phyloP scores from a whole-genome alignment of 495 filamentous ascomycete species.

The Aspergillus ellipticus region DNA sequence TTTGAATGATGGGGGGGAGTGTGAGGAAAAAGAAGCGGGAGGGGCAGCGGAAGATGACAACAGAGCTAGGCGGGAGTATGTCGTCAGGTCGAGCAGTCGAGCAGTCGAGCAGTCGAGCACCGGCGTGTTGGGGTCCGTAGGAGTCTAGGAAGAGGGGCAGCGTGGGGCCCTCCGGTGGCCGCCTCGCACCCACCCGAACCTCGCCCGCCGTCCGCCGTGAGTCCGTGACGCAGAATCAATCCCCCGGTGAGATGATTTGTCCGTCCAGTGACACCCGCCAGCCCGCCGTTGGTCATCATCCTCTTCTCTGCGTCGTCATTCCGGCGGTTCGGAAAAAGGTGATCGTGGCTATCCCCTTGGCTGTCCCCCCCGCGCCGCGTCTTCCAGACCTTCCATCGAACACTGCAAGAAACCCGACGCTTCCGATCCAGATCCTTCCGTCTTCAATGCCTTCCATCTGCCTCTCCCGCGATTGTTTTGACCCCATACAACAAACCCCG shows the following conservation, averaged over 20 bases:
- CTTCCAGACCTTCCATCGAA: background rate
- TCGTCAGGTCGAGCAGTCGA: too few species aligned
- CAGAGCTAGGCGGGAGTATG: conserved; percentile 19
- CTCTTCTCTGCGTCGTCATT: conserved; percentile 14
- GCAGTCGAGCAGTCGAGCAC: too few species aligned
- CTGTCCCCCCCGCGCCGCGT: background rate
- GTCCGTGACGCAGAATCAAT: background rate
- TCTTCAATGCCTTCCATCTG: background rate
- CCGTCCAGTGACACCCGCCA: too few species aligned
- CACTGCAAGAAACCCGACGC: background rate
- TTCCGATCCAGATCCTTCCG: background rate
- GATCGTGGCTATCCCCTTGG: too few species aligned
- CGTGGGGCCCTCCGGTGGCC: conserved; percentile 24
- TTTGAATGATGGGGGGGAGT: conserved; percentile 9
- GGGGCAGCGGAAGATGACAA: conserved; percentile 13
- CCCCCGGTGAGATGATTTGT: background rate
- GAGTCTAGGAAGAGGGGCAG: conserved; percentile 17
- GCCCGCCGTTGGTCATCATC: conserved; percentile 17
- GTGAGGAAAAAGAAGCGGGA: conserved; percentile 12
- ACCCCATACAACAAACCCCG: too few species aligned
- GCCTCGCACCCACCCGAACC: background rate
- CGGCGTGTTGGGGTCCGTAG: conserved; percentile 43
- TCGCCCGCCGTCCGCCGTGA: too few species aligned
- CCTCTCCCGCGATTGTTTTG: background rate
- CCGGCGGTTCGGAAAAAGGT: conserved; percentile 8